phyloP scores from a whole-genome alignment of 169 alveolate genomes.

The Cryptosporidium andersoni region DNA sequence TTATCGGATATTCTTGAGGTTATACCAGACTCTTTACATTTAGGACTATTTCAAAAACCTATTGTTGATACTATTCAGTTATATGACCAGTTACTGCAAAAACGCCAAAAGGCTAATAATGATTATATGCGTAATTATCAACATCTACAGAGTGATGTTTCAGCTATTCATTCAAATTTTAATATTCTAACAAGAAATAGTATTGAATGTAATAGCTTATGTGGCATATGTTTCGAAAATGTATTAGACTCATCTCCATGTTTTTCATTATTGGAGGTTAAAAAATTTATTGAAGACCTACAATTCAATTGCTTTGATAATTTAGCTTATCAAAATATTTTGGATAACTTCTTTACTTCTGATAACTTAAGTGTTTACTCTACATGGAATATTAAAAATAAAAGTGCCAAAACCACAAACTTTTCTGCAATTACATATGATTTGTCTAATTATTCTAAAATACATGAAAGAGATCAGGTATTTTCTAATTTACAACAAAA shows the following conservation, averaged over 20 bases:
- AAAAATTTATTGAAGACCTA: constrained; percentile 17
- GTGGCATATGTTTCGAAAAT: constrained; percentile 30
- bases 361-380: background rate
- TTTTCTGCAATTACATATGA: background rate
- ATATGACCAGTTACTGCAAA: constrained; percentile 37
- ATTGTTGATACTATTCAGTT: constrained; percentile 17
- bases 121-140: constrained; percentile 30
- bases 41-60: constrained; percentile 10
- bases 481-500: background rate
- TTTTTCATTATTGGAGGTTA: constrained; percentile 14
- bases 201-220: constrained; percentile 1
- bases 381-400: background rate
- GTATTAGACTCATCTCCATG: constrained; percentile 16
- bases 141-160: constrained; percentile 19
- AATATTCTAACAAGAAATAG: constrained; percentile 14
- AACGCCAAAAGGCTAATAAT: constrained; percentile 27
- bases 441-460: background rate
- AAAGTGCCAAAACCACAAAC: too few species aligned
- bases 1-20: constrained; percentile 38
- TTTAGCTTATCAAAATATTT: constrained; percentile 1
- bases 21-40: constrained; percentile 42
- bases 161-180: constrained; percentile 20
- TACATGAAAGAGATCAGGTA: too few species aligned
- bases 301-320: constrained; percentile 20
- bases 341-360: constrained; percentile 6